Evolutionary conservation across 768 basidiomycete genomes (phyloP), one percentile per base, ranked within the genome.

Genomic region (Macrolepiota fuliginosa): DNA sequence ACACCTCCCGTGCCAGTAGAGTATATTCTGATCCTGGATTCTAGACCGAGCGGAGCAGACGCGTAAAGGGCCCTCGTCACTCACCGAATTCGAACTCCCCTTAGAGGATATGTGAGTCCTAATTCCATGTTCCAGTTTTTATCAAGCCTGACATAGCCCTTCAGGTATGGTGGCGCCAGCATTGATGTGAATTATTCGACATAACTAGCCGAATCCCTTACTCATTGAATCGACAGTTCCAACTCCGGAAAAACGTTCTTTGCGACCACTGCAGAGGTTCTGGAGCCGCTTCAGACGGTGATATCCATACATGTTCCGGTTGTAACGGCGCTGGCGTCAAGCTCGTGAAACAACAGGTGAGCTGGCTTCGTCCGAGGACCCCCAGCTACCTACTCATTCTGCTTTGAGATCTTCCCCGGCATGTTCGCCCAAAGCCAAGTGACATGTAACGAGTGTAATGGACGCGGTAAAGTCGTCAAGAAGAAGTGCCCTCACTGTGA

Each of bases 191-290:
- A 78, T 69, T 82, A 54, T 15, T 22, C 51, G 29, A n/a, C 17
- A n/a, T 50, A 27, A 15, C 19, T 13, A 62, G 50, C 32, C 0
- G 59, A 37, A 13, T n/a, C 29, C 42, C 22, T 35, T 27, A 22
- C 24, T 74, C 39, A 66, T 27, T 27, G 22, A 9, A 50, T 50
- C 2, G 62, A 12, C 66, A 98, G 94, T 96, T 99, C 74, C 90
- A 91, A 79, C 82, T 98, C 71, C 90, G 88, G 73, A 96, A 96
- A 71, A 86, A 88, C 56, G 86, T 96, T 37, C 87, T 99, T 17
- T 99, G 97, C 70, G 95, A 98, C 73, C 92, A 97, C 71, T 99
- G 97, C 76, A 89, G 95, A 69, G 97, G 97, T 24, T 87, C 93
- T 0, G 97, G 97, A 24, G 97, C 97, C 0, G 91, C 94, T 1